phyloP scores from a whole-genome alignment of 1,284 basidiomycete species.

The Sanghuangporus baumii region DNA sequence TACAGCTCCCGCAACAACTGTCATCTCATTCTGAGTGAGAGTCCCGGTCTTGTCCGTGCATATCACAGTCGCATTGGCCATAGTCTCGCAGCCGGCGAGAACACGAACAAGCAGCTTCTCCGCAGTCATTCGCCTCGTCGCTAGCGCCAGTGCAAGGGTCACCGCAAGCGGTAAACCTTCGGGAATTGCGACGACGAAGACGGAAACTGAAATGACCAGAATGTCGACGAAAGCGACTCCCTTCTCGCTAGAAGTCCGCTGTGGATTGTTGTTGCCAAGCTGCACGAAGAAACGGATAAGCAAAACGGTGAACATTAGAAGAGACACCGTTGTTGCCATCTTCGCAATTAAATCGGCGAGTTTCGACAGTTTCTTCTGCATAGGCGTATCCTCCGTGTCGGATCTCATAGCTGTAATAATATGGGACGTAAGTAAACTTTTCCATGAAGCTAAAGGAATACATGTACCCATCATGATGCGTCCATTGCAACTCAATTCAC shows the following conservation, averaged over 20 bases:
- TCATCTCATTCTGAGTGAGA: constrained; percentile 92
- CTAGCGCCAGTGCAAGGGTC: constrained; percentile 45
- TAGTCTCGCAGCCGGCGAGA: constrained; percentile 94
- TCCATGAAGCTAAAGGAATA: not conserved
- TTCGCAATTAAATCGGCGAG: constrained; percentile 94
- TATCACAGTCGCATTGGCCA: not conserved
- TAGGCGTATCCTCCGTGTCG: constrained; percentile 81
- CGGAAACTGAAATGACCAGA: constrained; percentile 88
- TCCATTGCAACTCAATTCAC: constrained; percentile 42
- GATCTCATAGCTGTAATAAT: constrained; percentile 59
- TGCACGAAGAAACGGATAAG: constrained; percentile 95
- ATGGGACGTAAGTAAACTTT: constrained; percentile 9
- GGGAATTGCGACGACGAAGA: constrained; percentile 95
- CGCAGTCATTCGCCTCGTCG: constrained; percentile 94
- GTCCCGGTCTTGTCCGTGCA: constrained; percentile 55
- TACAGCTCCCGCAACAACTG: constrained; percentile 90
- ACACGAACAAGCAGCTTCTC: constrained; percentile 94
- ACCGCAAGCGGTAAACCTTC: constrained; percentile 89
- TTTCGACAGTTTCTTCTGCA: constrained; percentile 59
- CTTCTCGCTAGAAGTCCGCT: constrained; percentile 71
- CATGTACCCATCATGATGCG: constrained; percentile 89
- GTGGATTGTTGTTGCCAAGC: constrained; percentile 53
- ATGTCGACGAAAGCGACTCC: constrained; percentile 92
- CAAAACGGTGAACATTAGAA: constrained; percentile 78
- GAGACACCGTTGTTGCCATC: constrained; percentile 79